Conservation (phyloP, 2,329 filamentous ascomycete genomes). For the Botrytis deweyae region DNA sequence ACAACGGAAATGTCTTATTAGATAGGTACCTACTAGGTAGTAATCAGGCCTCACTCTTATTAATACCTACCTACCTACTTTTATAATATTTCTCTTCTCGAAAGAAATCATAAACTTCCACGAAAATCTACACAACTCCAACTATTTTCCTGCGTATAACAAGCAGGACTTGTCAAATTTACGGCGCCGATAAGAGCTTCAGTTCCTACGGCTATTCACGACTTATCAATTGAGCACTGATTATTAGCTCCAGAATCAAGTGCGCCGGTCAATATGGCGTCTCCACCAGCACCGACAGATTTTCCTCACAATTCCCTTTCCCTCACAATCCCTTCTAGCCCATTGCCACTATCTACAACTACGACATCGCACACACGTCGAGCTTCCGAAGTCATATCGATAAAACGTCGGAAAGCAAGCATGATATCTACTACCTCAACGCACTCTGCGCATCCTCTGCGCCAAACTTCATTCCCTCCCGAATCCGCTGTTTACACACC, state of each 20-base stretch:
- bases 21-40: background rate
- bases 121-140: background rate
- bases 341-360: constrained; percentile 53
- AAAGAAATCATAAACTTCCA: background rate
- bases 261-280: constrained; percentile 33
- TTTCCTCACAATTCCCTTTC: constrained; percentile 51
- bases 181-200: constrained; percentile 1
- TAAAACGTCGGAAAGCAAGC: constrained; percentile 72
- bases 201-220: background rate
- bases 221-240: constrained; percentile 4
- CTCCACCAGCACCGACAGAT: constrained; percentile 33
- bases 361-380: constrained; percentile 54
- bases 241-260: background rate
- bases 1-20: background rate
- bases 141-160: background rate
- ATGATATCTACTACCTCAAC: constrained; percentile 55
- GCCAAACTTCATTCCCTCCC: constrained; percentile 79
- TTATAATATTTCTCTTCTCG: background rate
- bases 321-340: constrained; percentile 42
- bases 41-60: background rate
- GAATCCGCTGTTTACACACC: constrained; percentile 46
- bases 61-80: background rate
- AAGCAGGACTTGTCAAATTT: background rate
- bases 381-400: constrained; percentile 47
- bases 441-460: constrained; percentile 63